A percentile compares a stretch with the other conserved stretches of the same genome.
These are phyloP conservation scores for Phytopythium aichiense DNA, from an alignment of 352 stramenopile genomes.

Conservation along the genomic window DNA sequence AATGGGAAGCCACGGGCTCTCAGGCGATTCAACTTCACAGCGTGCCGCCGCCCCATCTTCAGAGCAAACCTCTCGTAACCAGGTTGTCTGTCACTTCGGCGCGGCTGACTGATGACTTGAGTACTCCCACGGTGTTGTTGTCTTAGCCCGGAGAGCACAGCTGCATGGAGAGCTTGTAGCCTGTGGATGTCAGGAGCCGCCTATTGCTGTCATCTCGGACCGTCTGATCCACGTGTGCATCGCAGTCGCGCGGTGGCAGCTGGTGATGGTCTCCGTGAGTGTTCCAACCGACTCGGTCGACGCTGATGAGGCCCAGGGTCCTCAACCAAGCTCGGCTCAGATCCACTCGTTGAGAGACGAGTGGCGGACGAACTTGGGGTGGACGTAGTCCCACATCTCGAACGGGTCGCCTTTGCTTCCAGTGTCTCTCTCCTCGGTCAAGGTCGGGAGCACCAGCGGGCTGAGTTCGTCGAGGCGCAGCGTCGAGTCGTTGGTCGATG, in stretches of 20 bases:
- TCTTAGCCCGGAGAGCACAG: too few relatives aligned
- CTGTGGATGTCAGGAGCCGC: too few relatives aligned
- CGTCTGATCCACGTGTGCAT: not conserved
- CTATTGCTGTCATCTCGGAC: not conserved
- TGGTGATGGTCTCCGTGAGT: not conserved
- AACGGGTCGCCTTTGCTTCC: conserved; percentile 22
- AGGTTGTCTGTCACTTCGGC: too few relatives aligned
- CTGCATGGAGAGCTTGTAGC: too few relatives aligned
- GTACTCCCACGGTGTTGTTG: too few relatives aligned
- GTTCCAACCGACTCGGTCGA: not conserved
- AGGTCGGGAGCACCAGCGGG: not conserved
- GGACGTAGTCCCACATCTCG: conserved; percentile 62
- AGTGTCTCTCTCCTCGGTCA: not conserved
- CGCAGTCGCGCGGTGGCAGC: not conserved
- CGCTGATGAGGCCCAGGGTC: not conserved
- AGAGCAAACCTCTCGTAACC: too few relatives aligned
- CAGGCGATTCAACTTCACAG: too few relatives aligned
- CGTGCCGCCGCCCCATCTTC: too few relatives aligned
- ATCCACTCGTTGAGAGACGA: conserved; percentile 46
- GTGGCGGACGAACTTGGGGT: conserved; percentile 33
- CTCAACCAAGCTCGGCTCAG: conserved; percentile 8
- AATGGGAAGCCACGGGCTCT: too few relatives aligned
- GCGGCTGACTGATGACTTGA: too few relatives aligned
- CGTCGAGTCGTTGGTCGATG: conserved; percentile 1
- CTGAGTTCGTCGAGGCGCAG: not conserved